Conservation (phyloP, 1,284 basidiomycete species). For the Sanghuangporus baumii region DNA sequence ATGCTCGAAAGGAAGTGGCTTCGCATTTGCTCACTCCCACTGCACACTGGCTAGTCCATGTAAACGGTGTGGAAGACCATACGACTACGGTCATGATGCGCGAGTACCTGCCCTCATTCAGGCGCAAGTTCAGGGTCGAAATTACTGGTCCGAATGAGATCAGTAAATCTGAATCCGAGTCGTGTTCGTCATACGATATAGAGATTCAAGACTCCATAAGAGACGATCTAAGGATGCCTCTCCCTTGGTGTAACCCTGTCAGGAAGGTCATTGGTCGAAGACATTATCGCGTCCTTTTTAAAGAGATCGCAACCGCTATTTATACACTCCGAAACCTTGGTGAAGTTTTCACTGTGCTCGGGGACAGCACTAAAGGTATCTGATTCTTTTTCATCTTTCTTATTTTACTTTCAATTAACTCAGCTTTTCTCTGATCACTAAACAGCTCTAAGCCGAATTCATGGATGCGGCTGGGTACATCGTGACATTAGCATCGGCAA, state of each 20-base stretch:
- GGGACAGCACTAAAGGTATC: background rate
- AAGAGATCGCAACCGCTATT: background rate
- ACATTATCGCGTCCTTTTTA: slow-evolving; percentile 4
- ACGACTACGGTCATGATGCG: slow-evolving; percentile 1
- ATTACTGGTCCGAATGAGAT: background rate
- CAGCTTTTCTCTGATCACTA: too few species aligned
- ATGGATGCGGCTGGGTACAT: slow-evolving; percentile 1
- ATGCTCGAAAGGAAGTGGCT: background rate
- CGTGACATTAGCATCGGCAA: slow-evolving; percentile 1
- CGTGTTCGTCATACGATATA: background rate
- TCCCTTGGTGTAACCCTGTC: background rate
- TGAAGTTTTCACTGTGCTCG: background rate
- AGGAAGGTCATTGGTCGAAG: background rate
- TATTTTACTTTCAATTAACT: background rate
- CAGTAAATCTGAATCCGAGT: background rate
- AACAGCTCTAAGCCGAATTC: background rate
- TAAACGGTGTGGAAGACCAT: background rate
- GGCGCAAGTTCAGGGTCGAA: background rate
- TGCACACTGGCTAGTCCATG: background rate
- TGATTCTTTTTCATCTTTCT: background rate
- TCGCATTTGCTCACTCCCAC: background rate
- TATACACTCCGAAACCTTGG: background rate
- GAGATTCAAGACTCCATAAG: background rate
- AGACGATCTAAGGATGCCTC: background rate
- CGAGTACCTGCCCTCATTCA: background rate